Conservation (phyloP, 2,329 filamentous ascomycete genomes). For the Ophiostoma tasmaniense region DNA sequence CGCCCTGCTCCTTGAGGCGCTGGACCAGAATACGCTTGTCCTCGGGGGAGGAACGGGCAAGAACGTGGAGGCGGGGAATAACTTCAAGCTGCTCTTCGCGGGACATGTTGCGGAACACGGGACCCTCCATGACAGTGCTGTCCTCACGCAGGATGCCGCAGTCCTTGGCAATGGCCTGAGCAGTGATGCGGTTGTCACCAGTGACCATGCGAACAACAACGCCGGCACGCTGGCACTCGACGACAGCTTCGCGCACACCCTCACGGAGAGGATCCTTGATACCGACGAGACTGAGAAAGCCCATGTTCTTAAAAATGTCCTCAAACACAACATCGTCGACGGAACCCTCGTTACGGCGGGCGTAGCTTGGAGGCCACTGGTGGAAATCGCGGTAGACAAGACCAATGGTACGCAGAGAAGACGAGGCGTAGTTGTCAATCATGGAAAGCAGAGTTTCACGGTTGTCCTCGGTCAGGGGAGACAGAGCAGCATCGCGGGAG, state of each 20-base stretch:
- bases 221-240: constrained; percentile 64
- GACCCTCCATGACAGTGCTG: constrained; percentile 68
- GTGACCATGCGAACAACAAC: constrained; percentile 81
- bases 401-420: constrained; percentile 76
- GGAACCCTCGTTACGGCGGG: constrained; percentile 45
- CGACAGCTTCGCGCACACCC: constrained; percentile 66
- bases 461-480: constrained; percentile 43
- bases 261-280: constrained; percentile 73
- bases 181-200: constrained; percentile 72
- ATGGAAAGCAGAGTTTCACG: constrained; percentile 51
- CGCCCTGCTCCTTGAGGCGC: constrained; percentile 60
- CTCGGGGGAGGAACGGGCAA: constrained; percentile 66
- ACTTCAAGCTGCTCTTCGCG: constrained; percentile 56
- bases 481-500: constrained; percentile 34
- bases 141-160: constrained; percentile 64
- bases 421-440: constrained; percentile 69
- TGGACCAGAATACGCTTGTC: constrained; percentile 68
- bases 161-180: constrained; percentile 68
- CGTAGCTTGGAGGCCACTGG: constrained; percentile 67
- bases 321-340: constrained; percentile 57
- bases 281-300: constrained; percentile 61
- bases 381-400: constrained; percentile 78
- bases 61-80: constrained; percentile 60
- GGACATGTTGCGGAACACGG: constrained; percentile 65
- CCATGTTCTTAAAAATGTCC: constrained; percentile 58